These are phyloP conservation scores for Apiotrichum akiyoshidainum DNA, from an alignment of 1,284 basidiomycete genomes.

Conservation along the genomic window DNA sequence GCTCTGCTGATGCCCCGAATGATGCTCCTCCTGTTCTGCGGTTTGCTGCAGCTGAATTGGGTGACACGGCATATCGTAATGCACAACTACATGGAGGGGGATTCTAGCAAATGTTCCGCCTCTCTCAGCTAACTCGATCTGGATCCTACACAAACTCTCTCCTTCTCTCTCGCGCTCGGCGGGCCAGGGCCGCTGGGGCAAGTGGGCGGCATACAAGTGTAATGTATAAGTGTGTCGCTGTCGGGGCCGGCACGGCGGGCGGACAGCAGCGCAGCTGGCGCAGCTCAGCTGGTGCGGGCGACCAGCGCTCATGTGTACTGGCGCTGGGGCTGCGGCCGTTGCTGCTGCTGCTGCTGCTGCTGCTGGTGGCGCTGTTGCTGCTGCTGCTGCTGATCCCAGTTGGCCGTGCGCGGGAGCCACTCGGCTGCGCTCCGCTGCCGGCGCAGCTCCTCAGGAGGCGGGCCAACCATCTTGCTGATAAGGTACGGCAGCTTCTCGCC, in stretches of 20 bases:
- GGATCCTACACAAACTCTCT: neutral
- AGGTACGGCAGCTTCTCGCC: constrained; percentile 41
- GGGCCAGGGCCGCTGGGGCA: too few species aligned
- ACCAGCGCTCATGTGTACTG: neutral
- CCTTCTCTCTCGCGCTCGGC: too few species aligned
- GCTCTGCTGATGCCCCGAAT: too few species aligned
- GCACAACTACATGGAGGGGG: constrained; percentile 19
- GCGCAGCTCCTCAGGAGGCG: constrained; percentile 39
- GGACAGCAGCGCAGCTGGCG: neutral
- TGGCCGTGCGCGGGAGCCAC: constrained; percentile 12
- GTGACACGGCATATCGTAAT: constrained; percentile 13
- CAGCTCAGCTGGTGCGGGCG: neutral
- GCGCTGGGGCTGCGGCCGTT: neutral
- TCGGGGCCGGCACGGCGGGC: too few species aligned
- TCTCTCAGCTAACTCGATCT: too few species aligned
- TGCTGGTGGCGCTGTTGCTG: neutral
- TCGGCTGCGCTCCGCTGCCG: constrained; percentile 14
- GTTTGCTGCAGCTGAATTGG: too few species aligned
- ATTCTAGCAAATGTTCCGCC: constrained; percentile 1
- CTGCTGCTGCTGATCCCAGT: neutral
- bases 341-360: neutral
- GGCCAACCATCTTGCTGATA: constrained; percentile 45
- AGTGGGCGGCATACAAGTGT: too few species aligned
- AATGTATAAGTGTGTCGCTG: too few species aligned
- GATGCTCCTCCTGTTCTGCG: too few species aligned